Evolutionary conservation across 78 protist genomes (phyloP).

Genomic region (Dictyostelium brefeldianum): DNA sequence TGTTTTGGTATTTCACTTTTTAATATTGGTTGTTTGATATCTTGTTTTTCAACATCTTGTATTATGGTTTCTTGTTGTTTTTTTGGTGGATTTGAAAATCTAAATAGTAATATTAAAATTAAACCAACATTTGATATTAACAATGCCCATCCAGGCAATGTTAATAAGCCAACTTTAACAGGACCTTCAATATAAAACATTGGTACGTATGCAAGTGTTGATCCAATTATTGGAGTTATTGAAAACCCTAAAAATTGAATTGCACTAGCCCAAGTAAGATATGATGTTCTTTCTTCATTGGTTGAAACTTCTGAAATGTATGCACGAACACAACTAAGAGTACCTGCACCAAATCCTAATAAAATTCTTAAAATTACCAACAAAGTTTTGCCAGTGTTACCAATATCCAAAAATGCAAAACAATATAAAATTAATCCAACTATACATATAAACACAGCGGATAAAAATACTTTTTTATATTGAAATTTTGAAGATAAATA

Average conservation of each 20-base stretch:
- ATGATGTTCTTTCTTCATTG: conserved; percentile 26
- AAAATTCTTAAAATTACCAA: not conserved
- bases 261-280: conserved; percentile 16
- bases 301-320: conserved; percentile 35
- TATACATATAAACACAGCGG: not conserved
- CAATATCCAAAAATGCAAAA: not conserved
- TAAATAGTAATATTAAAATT: not conserved
- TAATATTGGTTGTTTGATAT: not conserved
- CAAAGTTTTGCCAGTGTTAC: not conserved
- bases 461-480: conserved; percentile 10
- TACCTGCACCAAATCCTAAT: conserved; percentile 65
- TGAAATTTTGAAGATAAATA: not conserved
- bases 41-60: not conserved
- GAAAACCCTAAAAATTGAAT: conserved; percentile 58
- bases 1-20: not conserved
- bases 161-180: not conserved
- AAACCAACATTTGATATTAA: not conserved
- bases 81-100: not conserved
- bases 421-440: conserved; percentile 19
- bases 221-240: conserved; percentile 40
- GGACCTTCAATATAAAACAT: conserved; percentile 20
- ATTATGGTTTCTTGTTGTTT: not conserved
- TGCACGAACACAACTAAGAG: conserved; percentile 50
- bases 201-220: conserved; percentile 24
- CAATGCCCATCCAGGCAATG: conserved; percentile 39